Conservation (phyloP, 2,329 filamentous ascomycete species). For the Aureobasidium sp. region DNA sequence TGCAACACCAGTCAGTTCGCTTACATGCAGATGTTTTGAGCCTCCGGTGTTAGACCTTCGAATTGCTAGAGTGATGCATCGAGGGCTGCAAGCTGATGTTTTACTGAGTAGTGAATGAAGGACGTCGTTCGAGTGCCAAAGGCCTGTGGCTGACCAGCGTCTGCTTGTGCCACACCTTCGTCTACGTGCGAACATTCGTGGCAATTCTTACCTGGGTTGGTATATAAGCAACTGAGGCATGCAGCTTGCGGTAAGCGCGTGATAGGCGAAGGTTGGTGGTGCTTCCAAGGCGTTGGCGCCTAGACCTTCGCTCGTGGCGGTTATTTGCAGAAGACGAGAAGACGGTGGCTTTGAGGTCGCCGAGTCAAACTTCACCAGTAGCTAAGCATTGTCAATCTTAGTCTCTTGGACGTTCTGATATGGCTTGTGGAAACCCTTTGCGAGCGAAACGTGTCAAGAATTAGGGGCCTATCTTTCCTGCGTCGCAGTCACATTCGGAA, state of each 20-base stretch:
- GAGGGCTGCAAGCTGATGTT: not conserved
- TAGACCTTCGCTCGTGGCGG: not conserved
- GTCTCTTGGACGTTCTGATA: not conserved
- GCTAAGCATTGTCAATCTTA: not conserved
- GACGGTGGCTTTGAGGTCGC: not conserved
- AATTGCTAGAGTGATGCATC: not conserved
- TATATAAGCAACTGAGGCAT: too few relatives aligned
- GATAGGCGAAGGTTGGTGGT: not conserved
- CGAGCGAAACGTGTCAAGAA: not conserved
- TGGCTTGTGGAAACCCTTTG: not conserved
- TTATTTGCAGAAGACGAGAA: not conserved
- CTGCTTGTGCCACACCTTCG: not conserved
- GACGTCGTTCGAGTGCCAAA: not conserved
- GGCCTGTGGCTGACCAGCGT: not conserved
- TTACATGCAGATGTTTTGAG: not conserved
- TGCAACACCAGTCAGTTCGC: not conserved
- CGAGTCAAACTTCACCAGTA: not conserved
- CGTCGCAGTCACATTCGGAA: not conserved
- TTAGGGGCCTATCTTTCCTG: not conserved
- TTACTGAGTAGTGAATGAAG: not conserved
- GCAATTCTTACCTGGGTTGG: too few relatives aligned
- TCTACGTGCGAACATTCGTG: not conserved
- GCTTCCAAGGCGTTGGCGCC: not conserved
- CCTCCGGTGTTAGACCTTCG: not conserved
- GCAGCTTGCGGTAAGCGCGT: too few relatives aligned